Percentiles rank a stretch among this genome's conserved stretches.
phyloP scores from a whole-genome alignment of 139 green algal species.

The Chlamydomonas asymmetrica region DNA sequence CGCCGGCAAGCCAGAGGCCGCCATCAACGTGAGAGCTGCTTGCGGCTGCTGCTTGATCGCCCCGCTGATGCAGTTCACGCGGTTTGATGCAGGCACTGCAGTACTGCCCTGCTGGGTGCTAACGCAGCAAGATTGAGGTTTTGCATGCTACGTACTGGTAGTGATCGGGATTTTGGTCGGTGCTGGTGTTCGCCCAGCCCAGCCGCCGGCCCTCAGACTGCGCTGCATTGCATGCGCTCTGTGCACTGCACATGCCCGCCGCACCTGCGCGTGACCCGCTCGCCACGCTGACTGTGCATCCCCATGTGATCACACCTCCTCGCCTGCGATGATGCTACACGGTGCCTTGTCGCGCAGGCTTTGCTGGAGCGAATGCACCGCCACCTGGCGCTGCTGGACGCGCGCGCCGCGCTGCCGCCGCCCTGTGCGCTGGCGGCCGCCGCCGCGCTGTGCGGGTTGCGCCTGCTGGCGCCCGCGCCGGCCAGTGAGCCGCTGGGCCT shows the following conservation, averaged over 20 bases:
- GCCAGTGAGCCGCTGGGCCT: conserved; percentile 35
- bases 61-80: background rate
- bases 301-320: background rate
- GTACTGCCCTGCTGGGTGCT: background rate
- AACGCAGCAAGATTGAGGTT: conserved; percentile 28
- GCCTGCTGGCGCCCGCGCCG: conserved; percentile 50
- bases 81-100: background rate
- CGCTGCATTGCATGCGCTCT: no score
- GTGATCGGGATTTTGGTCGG: background rate
- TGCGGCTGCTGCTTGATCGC: background rate
- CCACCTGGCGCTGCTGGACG: conserved; percentile 34
- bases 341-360: no score
- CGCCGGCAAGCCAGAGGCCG: conserved; percentile 41
- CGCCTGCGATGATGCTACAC: conserved; percentile 7
- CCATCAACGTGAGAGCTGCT: conserved; percentile 34
- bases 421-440: conserved; percentile 26
- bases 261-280: background rate
- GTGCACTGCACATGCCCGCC: no score
- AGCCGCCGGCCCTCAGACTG: background rate
- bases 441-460: conserved; percentile 37
- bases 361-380: conserved; percentile 36
- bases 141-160: background rate
- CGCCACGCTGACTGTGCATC: background rate
- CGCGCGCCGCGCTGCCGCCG: conserved; percentile 10
- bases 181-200: background rate